phyloP scores from a whole-genome alignment of 768 basidiomycete genomes.

The Collybiopsis confluens region DNA sequence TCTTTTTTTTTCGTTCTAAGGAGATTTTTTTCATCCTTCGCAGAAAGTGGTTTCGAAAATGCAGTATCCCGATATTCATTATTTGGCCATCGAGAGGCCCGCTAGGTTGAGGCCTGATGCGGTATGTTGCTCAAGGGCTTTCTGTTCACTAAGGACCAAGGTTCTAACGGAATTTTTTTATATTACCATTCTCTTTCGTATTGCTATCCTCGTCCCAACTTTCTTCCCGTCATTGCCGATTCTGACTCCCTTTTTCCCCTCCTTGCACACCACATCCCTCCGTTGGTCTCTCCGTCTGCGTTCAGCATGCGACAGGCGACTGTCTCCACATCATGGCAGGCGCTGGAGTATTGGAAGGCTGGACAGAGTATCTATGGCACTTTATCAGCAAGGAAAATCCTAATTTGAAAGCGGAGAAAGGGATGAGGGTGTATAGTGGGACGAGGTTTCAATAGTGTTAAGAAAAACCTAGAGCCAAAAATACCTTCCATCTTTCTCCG shows the following conservation, averaged over 20 bases:
- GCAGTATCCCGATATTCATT: constrained; percentile 53
- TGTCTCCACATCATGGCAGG: constrained; percentile 47
- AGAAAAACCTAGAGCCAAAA: no score
- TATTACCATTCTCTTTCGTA: no score
- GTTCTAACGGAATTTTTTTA: no score
- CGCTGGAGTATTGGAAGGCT: constrained; percentile 45
- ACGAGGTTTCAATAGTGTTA: no score
- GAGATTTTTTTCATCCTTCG: no score
- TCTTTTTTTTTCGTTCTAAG: constrained; percentile 3
- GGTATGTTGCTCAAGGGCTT: constrained; percentile 33
- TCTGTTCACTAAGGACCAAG: not conserved
- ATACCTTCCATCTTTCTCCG: no score
- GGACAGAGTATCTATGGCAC: constrained; percentile 48
- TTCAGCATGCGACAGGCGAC: constrained; percentile 38
- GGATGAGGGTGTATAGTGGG: constrained; percentile 11
- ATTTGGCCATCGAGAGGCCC: constrained; percentile 57
- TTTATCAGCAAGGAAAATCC: constrained; percentile 23
- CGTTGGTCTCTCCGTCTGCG: no score
- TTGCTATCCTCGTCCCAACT: no score
- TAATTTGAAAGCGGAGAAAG: constrained; percentile 1
- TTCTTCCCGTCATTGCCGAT: no score
- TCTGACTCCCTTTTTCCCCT: no score
- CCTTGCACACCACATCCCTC: no score
- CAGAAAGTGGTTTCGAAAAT: constrained; percentile 38
- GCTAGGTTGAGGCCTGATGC: constrained; percentile 62